A percentile compares a stretch with the other conserved stretches of the same genome.
phyloP scores from a whole-genome alignment of 208 protist species.

The Trypanosoma caninum region DNA sequence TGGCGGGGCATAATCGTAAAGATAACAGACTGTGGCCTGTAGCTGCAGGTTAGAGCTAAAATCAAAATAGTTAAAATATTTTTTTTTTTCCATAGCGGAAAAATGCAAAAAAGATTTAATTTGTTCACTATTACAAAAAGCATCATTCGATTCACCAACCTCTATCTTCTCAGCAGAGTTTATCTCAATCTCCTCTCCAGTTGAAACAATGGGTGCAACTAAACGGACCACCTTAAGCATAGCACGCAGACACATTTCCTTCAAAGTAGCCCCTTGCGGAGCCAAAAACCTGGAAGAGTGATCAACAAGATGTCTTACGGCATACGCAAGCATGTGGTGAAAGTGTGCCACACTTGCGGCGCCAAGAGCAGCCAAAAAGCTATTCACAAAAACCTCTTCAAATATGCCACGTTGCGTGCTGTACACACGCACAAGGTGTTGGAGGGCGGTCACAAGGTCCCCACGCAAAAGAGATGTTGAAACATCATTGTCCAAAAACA shows the following conservation, averaged over 20 bases:
- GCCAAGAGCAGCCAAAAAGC: constrained; percentile 59
- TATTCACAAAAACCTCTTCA: constrained; percentile 64
- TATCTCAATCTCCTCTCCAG: constrained; percentile 4
- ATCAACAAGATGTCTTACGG: constrained; percentile 51
- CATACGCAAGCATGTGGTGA: constrained; percentile 72
- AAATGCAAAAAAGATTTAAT: constrained; percentile 5
- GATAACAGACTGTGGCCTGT: constrained; percentile 71
- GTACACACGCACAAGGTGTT: constrained; percentile 56
- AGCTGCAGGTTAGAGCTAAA: constrained; percentile 68
- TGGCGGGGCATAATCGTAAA: constrained; percentile 35
- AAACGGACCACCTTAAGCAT: constrained; percentile 36
- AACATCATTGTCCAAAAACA: constrained; percentile 63
- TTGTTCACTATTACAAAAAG: neutral
- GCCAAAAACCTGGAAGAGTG: constrained; percentile 40
- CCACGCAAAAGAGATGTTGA: constrained; percentile 65
- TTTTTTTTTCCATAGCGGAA: constrained; percentile 35
- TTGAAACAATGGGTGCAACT: constrained; percentile 36
- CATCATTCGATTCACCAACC: neutral
- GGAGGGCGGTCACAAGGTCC: constrained; percentile 43
- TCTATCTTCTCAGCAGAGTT: constrained; percentile 12
- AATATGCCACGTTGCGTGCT: constrained; percentile 37
- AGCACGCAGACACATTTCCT: constrained; percentile 54
- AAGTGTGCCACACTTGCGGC: constrained; percentile 56
- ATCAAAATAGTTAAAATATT: constrained; percentile 65
- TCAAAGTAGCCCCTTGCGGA: constrained; percentile 48